Conservation (phyloP, 2,329 filamentous ascomycete genomes). For the Samsoniella hepiali region DNA sequence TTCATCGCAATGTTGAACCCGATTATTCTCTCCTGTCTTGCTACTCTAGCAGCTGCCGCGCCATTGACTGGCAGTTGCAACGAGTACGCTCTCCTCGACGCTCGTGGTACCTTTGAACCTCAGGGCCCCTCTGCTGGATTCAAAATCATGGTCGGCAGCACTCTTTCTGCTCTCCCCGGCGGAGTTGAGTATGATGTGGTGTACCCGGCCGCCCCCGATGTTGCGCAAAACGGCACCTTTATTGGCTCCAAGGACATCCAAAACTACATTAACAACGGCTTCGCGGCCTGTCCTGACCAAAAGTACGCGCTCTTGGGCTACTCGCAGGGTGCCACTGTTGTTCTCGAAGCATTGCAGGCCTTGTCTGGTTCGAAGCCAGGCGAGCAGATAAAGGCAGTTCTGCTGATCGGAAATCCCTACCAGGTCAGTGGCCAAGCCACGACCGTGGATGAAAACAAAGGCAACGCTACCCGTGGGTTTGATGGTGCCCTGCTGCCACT, state of each 20-base stretch:
- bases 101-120: not conserved
- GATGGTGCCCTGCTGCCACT: not conserved
- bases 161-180: not conserved
- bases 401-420: conserved; percentile 4
- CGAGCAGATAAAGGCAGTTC: not conserved
- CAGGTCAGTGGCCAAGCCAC: not conserved
- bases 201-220: not conserved
- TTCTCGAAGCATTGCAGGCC: not conserved
- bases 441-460: not conserved
- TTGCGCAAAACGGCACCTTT: not conserved
- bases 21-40: not conserved
- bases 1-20: too few species aligned
- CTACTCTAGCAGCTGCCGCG: not conserved
- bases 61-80: not conserved
- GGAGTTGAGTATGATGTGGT: conserved; percentile 3
- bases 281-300: not conserved
- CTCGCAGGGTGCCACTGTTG: conserved; percentile 4
- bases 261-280: not conserved
- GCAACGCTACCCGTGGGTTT: not conserved
- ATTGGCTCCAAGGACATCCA: conserved; percentile 1
- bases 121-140: conserved; percentile 1
- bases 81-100: not conserved
- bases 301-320: conserved; percentile 5
- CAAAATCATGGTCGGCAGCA: not conserved
- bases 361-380: not conserved